Conservation (phyloP, 2,329 filamentous ascomycete species). For the Chaetomium strumarium region DNA sequence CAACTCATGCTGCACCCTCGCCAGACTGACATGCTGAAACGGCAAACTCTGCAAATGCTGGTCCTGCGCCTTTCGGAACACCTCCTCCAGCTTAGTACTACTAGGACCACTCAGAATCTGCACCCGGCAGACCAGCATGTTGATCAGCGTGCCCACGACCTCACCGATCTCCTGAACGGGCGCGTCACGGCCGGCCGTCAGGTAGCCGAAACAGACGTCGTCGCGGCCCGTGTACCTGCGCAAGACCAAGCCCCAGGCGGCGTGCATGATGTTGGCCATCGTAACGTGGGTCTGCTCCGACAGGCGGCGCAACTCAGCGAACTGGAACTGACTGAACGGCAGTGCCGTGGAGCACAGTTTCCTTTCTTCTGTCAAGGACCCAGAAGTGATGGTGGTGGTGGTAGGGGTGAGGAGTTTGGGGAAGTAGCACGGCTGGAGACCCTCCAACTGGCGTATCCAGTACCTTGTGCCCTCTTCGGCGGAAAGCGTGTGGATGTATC, state of each 20-base stretch:
- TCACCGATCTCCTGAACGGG: constrained; percentile 18
- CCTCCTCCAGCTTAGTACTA: constrained; percentile 14
- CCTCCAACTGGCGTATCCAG: constrained; percentile 20
- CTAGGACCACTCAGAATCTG: constrained; percentile 3
- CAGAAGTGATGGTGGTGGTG: no score
- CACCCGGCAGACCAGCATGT: constrained; percentile 24
- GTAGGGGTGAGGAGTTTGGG: constrained; percentile 15
- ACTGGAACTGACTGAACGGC: constrained; percentile 20
- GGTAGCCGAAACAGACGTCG: constrained; percentile 24
- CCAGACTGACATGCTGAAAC: constrained; percentile 21
- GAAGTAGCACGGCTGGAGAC: constrained; percentile 22
- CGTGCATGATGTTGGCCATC: constrained; percentile 24
- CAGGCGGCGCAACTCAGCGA: constrained; percentile 17
- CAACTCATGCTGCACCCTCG: constrained; percentile 23
- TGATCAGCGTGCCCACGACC: constrained; percentile 22
- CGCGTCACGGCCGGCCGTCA: constrained; percentile 21
- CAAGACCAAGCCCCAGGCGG: constrained; percentile 24
- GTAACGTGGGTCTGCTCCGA: constrained; percentile 19
- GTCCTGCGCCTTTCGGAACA: constrained; percentile 19
- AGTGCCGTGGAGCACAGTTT: constrained; percentile 9
- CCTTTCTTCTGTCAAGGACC: no score
- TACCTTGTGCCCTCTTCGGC: constrained; percentile 14
- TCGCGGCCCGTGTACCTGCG: constrained; percentile 21
- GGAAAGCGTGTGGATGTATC: constrained; percentile 14
- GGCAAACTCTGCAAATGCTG: constrained; percentile 19